Base-by-base conservation (phyloP, 2,329 filamentous ascomycete species). In the Penicillium brevicompactum region DNA sequence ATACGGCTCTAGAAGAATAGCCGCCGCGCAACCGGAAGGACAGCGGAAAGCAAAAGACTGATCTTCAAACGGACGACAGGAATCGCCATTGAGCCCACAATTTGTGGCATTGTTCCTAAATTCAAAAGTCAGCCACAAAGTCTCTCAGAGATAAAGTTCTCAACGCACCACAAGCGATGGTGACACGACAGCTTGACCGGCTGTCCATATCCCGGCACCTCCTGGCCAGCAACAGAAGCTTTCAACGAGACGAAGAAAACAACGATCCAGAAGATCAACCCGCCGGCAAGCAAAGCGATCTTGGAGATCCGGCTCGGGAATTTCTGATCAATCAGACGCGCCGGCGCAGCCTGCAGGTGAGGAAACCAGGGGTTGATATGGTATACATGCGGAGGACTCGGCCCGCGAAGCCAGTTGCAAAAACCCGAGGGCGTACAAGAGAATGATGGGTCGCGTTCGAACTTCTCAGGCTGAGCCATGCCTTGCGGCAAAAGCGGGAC, bases 1-100 rank as follows among this genome's bases (percentile, higher is more conserved):
- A 64, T 85, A 83, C 8, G 82, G 82, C 52, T 84, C 80, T 2
- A 83, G 69, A 2, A 84, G 63, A 37, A 81, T 76, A 2, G 77
- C 74, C 43, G 76, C 76, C 49, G 77, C 77, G 66, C 84, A 86
- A 48, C 82, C 80, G 6, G 84, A 81, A 3, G 84, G 83, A 64
- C 84, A 86, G 45, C 82, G 76, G 60, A 86, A 86, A 0, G 83
- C 76, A 59, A 85, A 78, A 1, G 75, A 76, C 14, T 72, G 71
- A 43, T 83, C 80, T 37, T 79, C 75, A 62, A 86, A 86, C 0
- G 83, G 83, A 16, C 80, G 79, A 64, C 83, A 86, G 9, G 75
- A 69, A 56, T 84, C 77, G 0, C 83, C 83, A 65, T 85, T 80
- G 3, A 85, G 59, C 2, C 83, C 83, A 61, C 83, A 86, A n/a